Conservation (phyloP, 352 stramenopile species). For the Aphanomyces euteiches region DNA sequence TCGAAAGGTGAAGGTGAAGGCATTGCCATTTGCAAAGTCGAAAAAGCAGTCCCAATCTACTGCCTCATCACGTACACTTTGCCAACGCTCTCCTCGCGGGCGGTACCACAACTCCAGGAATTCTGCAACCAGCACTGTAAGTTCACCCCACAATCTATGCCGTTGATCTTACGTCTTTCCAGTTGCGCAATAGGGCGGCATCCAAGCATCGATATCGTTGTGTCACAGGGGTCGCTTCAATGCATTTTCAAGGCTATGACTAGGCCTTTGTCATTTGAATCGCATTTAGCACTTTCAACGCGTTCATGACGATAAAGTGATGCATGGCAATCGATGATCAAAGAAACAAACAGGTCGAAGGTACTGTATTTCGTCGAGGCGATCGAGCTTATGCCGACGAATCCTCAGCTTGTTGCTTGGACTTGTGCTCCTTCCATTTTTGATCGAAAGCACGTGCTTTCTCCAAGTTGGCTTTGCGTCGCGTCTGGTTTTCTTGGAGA, state of each 20-base stretch:
- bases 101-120: slow-evolving; percentile 69
- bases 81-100: slow-evolving; percentile 69
- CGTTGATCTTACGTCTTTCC: no score
- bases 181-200: no score
- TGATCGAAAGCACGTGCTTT: slow-evolving; percentile 48
- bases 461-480: slow-evolving; percentile 60
- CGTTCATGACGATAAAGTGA: no score
- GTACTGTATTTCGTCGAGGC: no score
- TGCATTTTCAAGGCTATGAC: no score
- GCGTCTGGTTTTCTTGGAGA: slow-evolving; percentile 58
- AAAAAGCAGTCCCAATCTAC: slow-evolving; percentile 46
- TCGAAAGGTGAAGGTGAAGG: slow-evolving; percentile 62
- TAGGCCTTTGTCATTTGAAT: no score
- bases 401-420: neutral
- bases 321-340: no score
- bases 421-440: slow-evolving; percentile 21
- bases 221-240: no score
- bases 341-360: no score
- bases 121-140: slow-evolving; percentile 46
- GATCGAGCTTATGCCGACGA: neutral
- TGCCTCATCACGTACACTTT: slow-evolving; percentile 81
- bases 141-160: neutral
- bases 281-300: no score
- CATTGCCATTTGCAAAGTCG: slow-evolving; percentile 61
- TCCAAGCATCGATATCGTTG: no score